Evolutionary conservation across 768 basidiomycete genomes (phyloP).

Genomic region (Amanita thiersii): DNA sequence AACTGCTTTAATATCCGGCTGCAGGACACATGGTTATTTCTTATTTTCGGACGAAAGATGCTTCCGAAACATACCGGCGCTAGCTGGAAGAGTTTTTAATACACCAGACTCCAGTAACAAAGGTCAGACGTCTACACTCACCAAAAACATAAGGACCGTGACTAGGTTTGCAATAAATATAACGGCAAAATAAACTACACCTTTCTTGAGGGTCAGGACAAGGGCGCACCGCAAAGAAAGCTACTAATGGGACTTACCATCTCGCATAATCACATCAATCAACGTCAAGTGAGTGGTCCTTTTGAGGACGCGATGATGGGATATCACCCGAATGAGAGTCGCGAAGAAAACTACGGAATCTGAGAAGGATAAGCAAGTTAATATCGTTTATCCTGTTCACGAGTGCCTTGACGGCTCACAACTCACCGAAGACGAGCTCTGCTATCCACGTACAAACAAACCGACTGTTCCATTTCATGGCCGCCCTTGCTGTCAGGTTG

Average conservation of each 20-base stretch:
- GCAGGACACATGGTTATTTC: background rate
- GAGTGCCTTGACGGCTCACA: background rate
- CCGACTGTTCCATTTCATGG: no score
- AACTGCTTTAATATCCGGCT: slow-evolving; percentile 27
- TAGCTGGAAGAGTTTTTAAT: slow-evolving; percentile 12
- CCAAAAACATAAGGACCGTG: slow-evolving; percentile 24
- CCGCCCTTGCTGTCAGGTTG: background rate
- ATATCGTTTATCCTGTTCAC: background rate
- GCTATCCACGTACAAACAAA: slow-evolving; percentile 28
- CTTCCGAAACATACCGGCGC: slow-evolving; percentile 15
- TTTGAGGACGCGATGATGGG: slow-evolving; percentile 9
- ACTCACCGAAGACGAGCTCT: slow-evolving; percentile 25
- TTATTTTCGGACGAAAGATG: background rate
- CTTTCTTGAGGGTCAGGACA: slow-evolving; percentile 10
- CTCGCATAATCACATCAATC: slow-evolving; percentile 22
- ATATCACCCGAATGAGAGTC: slow-evolving; percentile 20
- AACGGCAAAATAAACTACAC: slow-evolving; percentile 25
- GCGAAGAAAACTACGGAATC: slow-evolving; percentile 24
- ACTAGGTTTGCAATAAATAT: slow-evolving; percentile 25
- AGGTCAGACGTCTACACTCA: slow-evolving; percentile 11
- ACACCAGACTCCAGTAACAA: background rate
- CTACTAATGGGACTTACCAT: slow-evolving; percentile 17
- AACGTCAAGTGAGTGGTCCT: slow-evolving; percentile 14
- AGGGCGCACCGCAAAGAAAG: background rate
- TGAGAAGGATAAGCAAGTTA: slow-evolving; percentile 7